Evolutionary conservation across 331 rosid species (phyloP).

Genomic region (Quercus tomentella): DNA sequence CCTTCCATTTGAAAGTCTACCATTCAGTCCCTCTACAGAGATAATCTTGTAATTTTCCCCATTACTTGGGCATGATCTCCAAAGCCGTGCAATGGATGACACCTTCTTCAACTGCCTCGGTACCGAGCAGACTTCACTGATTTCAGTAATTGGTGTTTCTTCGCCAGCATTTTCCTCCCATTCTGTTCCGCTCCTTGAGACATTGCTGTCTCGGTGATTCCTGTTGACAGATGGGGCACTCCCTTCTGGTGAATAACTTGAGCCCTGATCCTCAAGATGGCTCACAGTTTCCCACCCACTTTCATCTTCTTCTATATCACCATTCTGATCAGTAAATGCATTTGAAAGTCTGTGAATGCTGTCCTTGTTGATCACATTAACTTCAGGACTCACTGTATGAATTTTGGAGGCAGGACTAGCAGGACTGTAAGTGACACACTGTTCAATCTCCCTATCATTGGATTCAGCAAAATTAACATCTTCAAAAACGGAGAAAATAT

Average conservation of each 20-base stretch:
- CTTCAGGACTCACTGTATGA: slow-evolving; percentile 74
- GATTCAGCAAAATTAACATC: slow-evolving; percentile 61
- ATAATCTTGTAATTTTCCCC: slow-evolving; percentile 66
- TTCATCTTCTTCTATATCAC: slow-evolving; percentile 73
- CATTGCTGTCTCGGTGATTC: slow-evolving; percentile 45
- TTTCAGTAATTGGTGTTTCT: slow-evolving; percentile 63
- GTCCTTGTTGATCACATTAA: slow-evolving; percentile 24
- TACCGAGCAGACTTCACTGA: slow-evolving; percentile 56
- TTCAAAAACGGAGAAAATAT: slow-evolving; percentile 69
- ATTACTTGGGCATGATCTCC: slow-evolving; percentile 60
- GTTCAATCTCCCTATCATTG: slow-evolving; percentile 67
- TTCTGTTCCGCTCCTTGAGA: slow-evolving; percentile 54
- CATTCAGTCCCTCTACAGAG: slow-evolving; percentile 61
- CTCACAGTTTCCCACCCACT: slow-evolving; percentile 98
- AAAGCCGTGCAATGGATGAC: slow-evolving; percentile 66
- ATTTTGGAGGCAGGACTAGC: slow-evolving; percentile 56
- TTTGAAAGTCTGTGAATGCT: slow-evolving; percentile 35
- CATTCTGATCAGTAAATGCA: slow-evolving; percentile 44
- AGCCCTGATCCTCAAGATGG: slow-evolving; percentile 77
- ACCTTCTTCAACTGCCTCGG: slow-evolving; percentile 70
- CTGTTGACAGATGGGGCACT: slow-evolving; percentile 51
- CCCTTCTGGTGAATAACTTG: slow-evolving; percentile 73
- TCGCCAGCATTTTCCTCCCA: slow-evolving; percentile 63
- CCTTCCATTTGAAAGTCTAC: slow-evolving; percentile 67
- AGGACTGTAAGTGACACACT: slow-evolving; percentile 55